Percentiles rank a stretch among this genome's conserved stretches.
Evolutionary conservation across 768 basidiomycete genomes (phyloP).

Genomic region (Arthromyces matolae): DNA sequence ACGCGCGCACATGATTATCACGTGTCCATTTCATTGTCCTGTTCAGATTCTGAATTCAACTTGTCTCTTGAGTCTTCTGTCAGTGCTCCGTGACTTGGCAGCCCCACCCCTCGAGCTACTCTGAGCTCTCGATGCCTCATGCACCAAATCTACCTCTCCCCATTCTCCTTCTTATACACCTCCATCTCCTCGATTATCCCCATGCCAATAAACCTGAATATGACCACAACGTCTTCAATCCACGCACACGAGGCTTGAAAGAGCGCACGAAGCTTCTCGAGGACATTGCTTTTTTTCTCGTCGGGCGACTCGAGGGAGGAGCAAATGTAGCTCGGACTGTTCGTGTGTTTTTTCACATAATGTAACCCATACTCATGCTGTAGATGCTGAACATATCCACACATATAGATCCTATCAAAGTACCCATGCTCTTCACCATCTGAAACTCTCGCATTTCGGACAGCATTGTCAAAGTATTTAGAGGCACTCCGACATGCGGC

Average conservation of each 20-base stretch:
- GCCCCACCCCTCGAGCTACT: no score
- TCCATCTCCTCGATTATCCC: slow-evolving; percentile 51
- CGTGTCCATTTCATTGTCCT: background rate
- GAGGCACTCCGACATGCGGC: slow-evolving; percentile 41
- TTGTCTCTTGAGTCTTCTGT: background rate
- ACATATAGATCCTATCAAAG: slow-evolving; percentile 38
- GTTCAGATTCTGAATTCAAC: background rate
- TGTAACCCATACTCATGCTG: background rate
- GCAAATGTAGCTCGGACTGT: slow-evolving; percentile 23
- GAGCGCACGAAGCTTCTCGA: slow-evolving; percentile 52
- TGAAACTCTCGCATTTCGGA: slow-evolving; percentile 48
- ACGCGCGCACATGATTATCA: no score
- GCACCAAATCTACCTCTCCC: slow-evolving; percentile 39
- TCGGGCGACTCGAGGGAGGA: slow-evolving; percentile 39
- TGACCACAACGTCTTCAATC: slow-evolving; percentile 45
- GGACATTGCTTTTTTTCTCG: slow-evolving; percentile 47
- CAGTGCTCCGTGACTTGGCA: slow-evolving; percentile 2
- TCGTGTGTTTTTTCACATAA: no score
- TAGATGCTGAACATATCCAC: no score
- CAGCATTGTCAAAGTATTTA: slow-evolving; percentile 47
- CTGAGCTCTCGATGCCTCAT: no score
- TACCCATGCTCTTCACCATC: slow-evolving; percentile 54
- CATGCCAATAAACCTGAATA: slow-evolving; percentile 45
- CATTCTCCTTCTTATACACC: slow-evolving; percentile 49
- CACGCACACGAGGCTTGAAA: slow-evolving; percentile 41